Percentiles rank a stretch among this genome's conserved stretches.
These are phyloP conservation scores for Starmera amethionina DNA, from an alignment of 805 yeast genomes.

Conservation along the genomic window DNA sequence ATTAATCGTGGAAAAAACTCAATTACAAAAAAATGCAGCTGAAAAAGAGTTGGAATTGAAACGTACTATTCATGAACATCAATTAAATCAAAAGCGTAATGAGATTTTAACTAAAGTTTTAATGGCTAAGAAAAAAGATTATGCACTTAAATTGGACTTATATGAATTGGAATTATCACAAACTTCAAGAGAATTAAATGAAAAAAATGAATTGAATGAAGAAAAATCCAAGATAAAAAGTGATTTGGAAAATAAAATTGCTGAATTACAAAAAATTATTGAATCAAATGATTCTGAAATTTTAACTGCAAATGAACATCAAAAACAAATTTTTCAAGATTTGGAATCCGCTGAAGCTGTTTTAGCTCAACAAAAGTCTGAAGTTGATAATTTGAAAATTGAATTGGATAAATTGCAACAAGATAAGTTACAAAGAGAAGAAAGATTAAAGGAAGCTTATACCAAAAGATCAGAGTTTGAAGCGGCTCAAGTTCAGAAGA, in stretches of 20 bases:
- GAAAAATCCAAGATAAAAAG: conserved; percentile 9
- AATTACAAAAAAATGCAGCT: conserved; percentile 8
- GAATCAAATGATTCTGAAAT: conserved; percentile 11
- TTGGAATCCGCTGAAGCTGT: conserved; percentile 11
- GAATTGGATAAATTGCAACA: conserved; percentile 15
- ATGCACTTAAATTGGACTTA: conserved; percentile 14
- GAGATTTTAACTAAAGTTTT: conserved; percentile 16
- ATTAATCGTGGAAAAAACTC: conserved; percentile 10
- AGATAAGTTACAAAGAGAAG: conserved; percentile 10
- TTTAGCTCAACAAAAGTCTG: conserved; percentile 7
- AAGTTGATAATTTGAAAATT: conserved; percentile 9
- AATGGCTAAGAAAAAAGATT: conserved; percentile 18
- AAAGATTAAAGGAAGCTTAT: conserved; percentile 15
- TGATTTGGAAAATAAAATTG: conserved; percentile 12
- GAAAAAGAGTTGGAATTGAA: conserved; percentile 8
- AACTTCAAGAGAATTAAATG: conserved; percentile 14
- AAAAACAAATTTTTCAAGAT: conserved; percentile 3
- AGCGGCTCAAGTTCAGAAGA: conserved; percentile 8
- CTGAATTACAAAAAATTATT: conserved; percentile 8
- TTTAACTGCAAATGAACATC: conserved; percentile 8
- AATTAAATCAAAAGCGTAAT: conserved; percentile 13
- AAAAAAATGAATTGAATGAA: conserved; percentile 9
- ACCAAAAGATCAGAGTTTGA: conserved; percentile 15
- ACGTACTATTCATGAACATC: conserved; percentile 11
- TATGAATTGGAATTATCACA: conserved; percentile 15